A percentile compares a stretch with the other conserved stretches of the same genome.
Conservation (phyloP, 495 filamentous ascomycete genomes). For the Cryomyces antarcticus region DNA sequence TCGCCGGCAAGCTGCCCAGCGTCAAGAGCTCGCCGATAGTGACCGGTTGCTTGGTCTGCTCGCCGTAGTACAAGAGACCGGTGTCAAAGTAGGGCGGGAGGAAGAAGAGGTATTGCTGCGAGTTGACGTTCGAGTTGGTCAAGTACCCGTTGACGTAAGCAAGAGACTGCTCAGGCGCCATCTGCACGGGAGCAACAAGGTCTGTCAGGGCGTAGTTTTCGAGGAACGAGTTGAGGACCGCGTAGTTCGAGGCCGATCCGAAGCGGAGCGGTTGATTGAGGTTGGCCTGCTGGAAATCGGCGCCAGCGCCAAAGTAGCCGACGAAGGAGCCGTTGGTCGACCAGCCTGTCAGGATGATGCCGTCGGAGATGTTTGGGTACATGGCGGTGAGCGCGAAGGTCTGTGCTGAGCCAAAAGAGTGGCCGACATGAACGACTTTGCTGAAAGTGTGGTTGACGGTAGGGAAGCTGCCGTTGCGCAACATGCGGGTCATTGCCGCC, state of each 20-base stretch:
- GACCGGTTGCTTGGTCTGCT: conserved; percentile 20
- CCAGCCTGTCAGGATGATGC: conserved; percentile 37
- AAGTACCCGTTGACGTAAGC: conserved; percentile 26
- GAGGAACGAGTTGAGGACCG: neutral
- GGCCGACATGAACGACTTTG: conserved; percentile 37
- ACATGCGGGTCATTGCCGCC: conserved; percentile 23
- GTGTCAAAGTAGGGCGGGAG: conserved; percentile 26
- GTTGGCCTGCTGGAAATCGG: conserved; percentile 27
- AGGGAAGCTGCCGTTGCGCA: conserved; percentile 20
- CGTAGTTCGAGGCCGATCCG: conserved; percentile 8
- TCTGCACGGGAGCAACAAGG: neutral
- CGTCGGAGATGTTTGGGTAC: conserved; percentile 33
- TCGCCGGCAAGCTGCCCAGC: conserved; percentile 4
- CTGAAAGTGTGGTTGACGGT: conserved; percentile 13
- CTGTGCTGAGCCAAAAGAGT: conserved; percentile 29
- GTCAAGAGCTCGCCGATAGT: conserved; percentile 13
- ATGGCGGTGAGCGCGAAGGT: conserved; percentile 24
- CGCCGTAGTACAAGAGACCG: conserved; percentile 20
- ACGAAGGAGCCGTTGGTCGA: conserved; percentile 20
- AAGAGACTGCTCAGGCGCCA: neutral
- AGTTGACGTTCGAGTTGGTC: conserved; percentile 18
- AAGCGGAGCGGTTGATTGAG: conserved; percentile 22
- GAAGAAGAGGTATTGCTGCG: conserved; percentile 27
- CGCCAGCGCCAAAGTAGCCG: conserved; percentile 20
- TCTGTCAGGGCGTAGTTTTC: neutral